Base-by-base conservation (phyloP, 495 filamentous ascomycete species). In the Penicillium bialowiezense region DNA sequence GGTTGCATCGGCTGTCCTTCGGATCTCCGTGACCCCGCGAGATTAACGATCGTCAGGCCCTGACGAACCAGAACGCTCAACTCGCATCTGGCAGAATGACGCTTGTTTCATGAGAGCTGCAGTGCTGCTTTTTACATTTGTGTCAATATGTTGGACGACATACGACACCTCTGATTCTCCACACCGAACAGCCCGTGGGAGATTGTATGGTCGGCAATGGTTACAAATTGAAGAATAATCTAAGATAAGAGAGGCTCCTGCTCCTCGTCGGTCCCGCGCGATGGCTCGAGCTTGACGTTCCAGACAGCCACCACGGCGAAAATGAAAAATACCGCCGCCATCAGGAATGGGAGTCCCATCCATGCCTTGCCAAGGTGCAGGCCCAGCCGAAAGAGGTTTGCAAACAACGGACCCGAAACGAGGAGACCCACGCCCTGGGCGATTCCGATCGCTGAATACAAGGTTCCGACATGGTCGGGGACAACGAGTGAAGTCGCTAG, bases 341-440 rank as follows among this genome's bases (percentile, higher is more conserved):
- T 51, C 12, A 68, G 28, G 47, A 65, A 70, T 7, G 67, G 67
- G 1, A 70, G 47, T 9, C 67, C 67, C 46, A 64, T 42, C 67
- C 67, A 70, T 0, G 39, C 50, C 42, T 62, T 49, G 8, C 68
- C 71, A 9, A 68, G 42, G 44, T 67, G 67, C 63, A 75, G 63
- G 8, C 69, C 72, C 39, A 62, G 47, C 4, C 58, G 56, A 53
- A 74, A 75, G 3, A 60, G 50, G 17, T 63, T 60, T 18, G 62
- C 60, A n/a, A 74, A 59, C 9, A 71, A 34, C 3, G 72, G 72
- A 1, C 68, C 62, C 1, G 69, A 54, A 24, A 72, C 23, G 19
- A 74, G 36, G 8, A 43, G 44, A 1, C 70, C 69, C 2, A 68
- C 24, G 8, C 61, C 52, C 33, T 64, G 55, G 10, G 68, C 52